These are phyloP conservation scores for Ormosia semicastrata DNA, from an alignment of 306 rosid genomes.

Conservation along the genomic window DNA sequence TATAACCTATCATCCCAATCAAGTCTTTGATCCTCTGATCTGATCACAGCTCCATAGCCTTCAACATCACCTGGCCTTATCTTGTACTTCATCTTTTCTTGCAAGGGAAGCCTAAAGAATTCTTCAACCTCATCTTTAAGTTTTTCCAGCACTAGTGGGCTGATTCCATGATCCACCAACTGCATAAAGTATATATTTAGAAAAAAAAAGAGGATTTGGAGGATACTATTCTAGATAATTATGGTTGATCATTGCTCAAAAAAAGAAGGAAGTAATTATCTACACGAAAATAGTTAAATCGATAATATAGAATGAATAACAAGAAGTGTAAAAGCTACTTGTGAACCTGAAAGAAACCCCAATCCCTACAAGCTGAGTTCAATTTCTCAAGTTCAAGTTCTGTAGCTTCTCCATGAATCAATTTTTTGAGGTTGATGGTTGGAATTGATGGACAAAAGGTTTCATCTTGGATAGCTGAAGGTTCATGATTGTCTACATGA, in stretches of 20 bases:
- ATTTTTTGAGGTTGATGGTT: slow-evolving; percentile 36
- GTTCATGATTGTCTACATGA: slow-evolving; percentile 13
- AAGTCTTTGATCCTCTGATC: slow-evolving; percentile 40
- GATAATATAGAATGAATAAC: background rate
- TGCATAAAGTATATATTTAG: background rate
- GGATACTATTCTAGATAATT: no score
- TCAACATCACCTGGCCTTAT: slow-evolving; percentile 53
- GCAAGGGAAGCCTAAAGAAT: slow-evolving; percentile 53
- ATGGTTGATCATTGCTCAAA: background rate
- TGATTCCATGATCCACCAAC: slow-evolving; percentile 74
- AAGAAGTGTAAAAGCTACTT: background rate
- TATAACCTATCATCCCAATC: slow-evolving; percentile 71
- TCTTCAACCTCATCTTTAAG: slow-evolving; percentile 49
- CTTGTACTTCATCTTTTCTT: slow-evolving; percentile 52
- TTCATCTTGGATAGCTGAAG: slow-evolving; percentile 11
- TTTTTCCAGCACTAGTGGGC: slow-evolving; percentile 26
- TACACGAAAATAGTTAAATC: background rate
- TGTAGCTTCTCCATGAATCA: slow-evolving; percentile 25
- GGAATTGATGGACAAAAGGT: slow-evolving; percentile 28
- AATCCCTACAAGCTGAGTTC: slow-evolving; percentile 52
- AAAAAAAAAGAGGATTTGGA: background rate
- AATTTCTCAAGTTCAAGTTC: slow-evolving; percentile 45
- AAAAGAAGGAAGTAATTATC: background rate
- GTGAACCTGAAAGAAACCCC: slow-evolving; percentile 74
- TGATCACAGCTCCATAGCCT: slow-evolving; percentile 57